phyloP scores from a whole-genome alignment of 169 alveolate species.

The Plasmodium adleri region DNA sequence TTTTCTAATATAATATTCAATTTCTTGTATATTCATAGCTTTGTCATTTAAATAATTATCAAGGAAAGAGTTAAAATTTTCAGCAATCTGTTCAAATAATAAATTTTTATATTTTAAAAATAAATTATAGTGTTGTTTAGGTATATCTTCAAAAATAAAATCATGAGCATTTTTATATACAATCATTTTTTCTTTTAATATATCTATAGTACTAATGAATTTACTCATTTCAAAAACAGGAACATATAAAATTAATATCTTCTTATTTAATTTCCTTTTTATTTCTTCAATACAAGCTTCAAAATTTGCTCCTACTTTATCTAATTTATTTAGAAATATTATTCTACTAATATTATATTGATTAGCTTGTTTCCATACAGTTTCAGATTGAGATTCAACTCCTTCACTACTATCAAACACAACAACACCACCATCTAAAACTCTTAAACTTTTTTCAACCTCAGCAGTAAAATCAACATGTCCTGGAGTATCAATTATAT shows the following conservation, averaged over 20 bases:
- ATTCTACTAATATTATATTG: slow-evolving; percentile 92
- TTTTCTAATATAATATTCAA: slow-evolving; percentile 85
- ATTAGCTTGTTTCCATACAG: slow-evolving; percentile 96
- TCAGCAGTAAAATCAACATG: slow-evolving; percentile 97
- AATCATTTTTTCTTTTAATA: slow-evolving; percentile 81
- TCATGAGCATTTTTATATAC: slow-evolving; percentile 72
- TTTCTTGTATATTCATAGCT: slow-evolving; percentile 80
- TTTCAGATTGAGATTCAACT: slow-evolving; percentile 96
- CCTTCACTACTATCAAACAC: slow-evolving; percentile 98
- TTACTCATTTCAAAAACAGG: slow-evolving; percentile 91
- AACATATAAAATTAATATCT: slow-evolving; percentile 91
- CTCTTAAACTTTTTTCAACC: slow-evolving; percentile 95
- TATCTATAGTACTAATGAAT: slow-evolving; percentile 92
- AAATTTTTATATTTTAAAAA: slow-evolving; percentile 81
- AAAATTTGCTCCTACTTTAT: slow-evolving; percentile 93
- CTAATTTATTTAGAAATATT: slow-evolving; percentile 95
- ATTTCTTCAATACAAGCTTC: slow-evolving; percentile 90
- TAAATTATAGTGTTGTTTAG: slow-evolving; percentile 66
- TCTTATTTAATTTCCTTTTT: slow-evolving; percentile 87
- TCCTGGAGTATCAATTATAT: slow-evolving; percentile 98
- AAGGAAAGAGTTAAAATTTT: slow-evolving; percentile 90
- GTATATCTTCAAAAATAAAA: slow-evolving; percentile 64
- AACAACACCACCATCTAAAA: slow-evolving; percentile 97
- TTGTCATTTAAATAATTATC: slow-evolving; percentile 89
- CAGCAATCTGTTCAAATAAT: slow-evolving; percentile 88